Evolutionary conservation across 768 basidiomycete species (phyloP).

Genomic region (Boletus subparvulus): DNA sequence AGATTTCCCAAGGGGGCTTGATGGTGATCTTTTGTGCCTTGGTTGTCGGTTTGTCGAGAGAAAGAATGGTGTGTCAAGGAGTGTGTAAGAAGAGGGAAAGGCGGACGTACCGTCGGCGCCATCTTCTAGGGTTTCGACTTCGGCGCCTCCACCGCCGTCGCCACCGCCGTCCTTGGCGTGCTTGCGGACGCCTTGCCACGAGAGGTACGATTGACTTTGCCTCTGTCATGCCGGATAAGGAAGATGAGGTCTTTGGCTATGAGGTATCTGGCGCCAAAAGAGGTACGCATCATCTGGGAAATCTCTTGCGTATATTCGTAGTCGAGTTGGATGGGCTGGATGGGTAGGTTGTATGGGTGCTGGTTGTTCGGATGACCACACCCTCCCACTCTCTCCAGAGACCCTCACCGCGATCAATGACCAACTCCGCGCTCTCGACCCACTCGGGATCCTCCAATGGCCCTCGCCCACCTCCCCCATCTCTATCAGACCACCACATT

Average conservation of each 20-base stretch:
- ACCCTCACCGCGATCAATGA: conserved; percentile 70
- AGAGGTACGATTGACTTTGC: conserved; percentile 92
- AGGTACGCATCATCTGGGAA: conserved; percentile 76
- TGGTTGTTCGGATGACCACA: conserved; percentile 28
- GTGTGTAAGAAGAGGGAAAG: too few species aligned
- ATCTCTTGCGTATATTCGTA: conserved; percentile 94
- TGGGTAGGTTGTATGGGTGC: conserved; percentile 16
- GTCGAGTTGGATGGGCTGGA: conserved; percentile 37
- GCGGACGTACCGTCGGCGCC: conserved; percentile 67
- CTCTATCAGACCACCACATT: conserved; percentile 96
- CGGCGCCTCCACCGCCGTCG: conserved; percentile 75
- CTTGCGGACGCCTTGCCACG: conserved; percentile 97
- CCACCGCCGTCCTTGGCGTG: conserved; percentile 90
- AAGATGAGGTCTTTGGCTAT: conserved; percentile 96
- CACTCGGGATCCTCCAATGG: conserved; percentile 86
- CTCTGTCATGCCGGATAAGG: conserved; percentile 90
- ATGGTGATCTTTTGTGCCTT: conserved; percentile 94
- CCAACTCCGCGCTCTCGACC: conserved; percentile 66
- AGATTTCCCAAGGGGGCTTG: conserved; percentile 94
- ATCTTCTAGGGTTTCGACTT: conserved; percentile 82
- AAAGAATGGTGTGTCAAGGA: not conserved
- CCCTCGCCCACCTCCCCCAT: conserved; percentile 69
- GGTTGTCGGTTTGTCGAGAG: conserved; percentile 67
- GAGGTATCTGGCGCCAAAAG: conserved; percentile 69
- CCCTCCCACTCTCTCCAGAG: conserved; percentile 58